phyloP scores from a whole-genome alignment of 768 basidiomycete genomes.

The Boletus tomentosulus region DNA sequence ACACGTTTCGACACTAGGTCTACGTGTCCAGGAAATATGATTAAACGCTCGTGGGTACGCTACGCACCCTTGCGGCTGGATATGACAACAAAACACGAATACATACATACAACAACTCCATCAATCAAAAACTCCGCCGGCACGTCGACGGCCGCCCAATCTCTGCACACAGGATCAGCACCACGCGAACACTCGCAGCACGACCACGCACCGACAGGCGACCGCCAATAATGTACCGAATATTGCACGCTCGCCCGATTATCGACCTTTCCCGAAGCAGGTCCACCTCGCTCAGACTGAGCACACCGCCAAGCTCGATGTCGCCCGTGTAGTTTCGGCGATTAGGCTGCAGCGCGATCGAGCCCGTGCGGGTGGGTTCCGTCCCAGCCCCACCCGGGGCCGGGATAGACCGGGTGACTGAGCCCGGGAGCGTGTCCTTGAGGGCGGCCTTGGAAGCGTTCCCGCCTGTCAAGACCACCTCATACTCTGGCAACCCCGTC shows the following conservation, averaged over 20 bases:
- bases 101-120: too few relatives aligned
- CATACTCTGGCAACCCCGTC: slow-evolving; percentile 22
- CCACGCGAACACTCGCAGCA: not conserved
- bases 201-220: slow-evolving; percentile 59
- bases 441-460: not conserved
- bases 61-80: too few relatives aligned
- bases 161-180: not conserved
- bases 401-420: too few relatives aligned
- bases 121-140: not conserved
- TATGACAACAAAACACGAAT: too few relatives aligned
- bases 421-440: not conserved
- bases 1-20: too few relatives aligned
- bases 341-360: slow-evolving; percentile 22
- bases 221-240: slow-evolving; percentile 61
- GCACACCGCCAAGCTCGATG: slow-evolving; percentile 17
- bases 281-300: slow-evolving; percentile 39
- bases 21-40: too few relatives aligned
- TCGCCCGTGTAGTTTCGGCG: slow-evolving; percentile 21
- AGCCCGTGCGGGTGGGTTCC: not conserved
- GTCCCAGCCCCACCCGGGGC: not conserved
- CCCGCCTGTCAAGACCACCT: slow-evolving; percentile 24
- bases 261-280: slow-evolving; percentile 39
- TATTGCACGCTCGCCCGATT: slow-evolving; percentile 24
- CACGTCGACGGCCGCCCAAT: not conserved
- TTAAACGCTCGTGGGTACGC: too few relatives aligned